Evolutionary conservation across 768 basidiomycete species (phyloP).

Genomic region (Epithele typhae): DNA sequence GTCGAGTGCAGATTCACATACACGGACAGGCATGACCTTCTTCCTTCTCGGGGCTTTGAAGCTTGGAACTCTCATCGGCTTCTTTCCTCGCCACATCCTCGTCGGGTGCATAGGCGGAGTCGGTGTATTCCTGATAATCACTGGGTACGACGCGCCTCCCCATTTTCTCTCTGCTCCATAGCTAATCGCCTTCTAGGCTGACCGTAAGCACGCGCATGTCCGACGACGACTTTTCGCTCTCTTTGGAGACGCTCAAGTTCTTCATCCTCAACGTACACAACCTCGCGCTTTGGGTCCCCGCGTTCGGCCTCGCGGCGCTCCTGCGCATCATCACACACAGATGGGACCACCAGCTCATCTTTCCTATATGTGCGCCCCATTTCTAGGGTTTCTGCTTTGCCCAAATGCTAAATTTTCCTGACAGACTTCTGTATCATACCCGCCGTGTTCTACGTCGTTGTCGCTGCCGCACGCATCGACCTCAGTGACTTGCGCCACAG

Average conservation of each 20-base stretch:
- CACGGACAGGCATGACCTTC: constrained; percentile 62
- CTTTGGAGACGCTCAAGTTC: constrained; percentile 57
- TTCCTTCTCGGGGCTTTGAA: constrained; percentile 81
- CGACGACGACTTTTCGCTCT: constrained; percentile 71
- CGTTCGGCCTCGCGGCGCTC: constrained; percentile 69
- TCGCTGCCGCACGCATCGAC: constrained; percentile 58
- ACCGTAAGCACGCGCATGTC: constrained; percentile 81
- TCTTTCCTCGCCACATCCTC: constrained; percentile 94
- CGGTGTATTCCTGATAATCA: constrained; percentile 86
- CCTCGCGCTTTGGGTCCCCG: constrained; percentile 74
- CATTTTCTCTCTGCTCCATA: not conserved
- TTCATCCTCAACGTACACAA: constrained; percentile 64
- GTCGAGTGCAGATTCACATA: not conserved
- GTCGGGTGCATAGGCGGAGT: constrained; percentile 99
- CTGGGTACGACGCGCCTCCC: constrained; percentile 59
- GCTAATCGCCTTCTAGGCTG: constrained; percentile 40
- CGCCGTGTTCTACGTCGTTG: constrained; percentile 75
- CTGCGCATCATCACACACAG: constrained; percentile 76
- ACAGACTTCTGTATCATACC: constrained; percentile 82
- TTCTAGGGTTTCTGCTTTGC: not conserved
- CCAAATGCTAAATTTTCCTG: not conserved
- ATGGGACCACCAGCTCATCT: constrained; percentile 85
- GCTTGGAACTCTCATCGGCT: constrained; percentile 84
- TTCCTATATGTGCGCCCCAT: constrained; percentile 57
- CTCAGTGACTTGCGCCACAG: constrained; percentile 51